phyloP scores from a whole-genome alignment of 2,329 filamentous ascomycete species.

The Grosmannia clavigera region DNA sequence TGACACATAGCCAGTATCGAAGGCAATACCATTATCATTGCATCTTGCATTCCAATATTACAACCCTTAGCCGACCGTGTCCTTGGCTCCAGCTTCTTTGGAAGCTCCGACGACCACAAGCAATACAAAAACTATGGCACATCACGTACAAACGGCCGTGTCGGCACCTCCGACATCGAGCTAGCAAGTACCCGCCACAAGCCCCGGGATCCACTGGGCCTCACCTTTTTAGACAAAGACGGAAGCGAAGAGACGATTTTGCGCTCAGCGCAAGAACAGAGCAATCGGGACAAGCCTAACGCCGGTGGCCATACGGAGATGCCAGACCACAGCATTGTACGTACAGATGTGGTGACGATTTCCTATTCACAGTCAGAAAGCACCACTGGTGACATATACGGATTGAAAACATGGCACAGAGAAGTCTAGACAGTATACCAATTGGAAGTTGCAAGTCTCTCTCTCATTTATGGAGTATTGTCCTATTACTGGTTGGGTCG shows the following conservation, averaged over 20 bases:
- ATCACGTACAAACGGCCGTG: neutral
- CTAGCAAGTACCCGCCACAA: neutral
- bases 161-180: neutral
- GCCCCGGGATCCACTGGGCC: neutral
- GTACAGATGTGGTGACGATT: constrained; percentile 1
- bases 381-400: neutral
- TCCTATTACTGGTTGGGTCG: neutral
- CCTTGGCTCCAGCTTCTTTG: constrained; percentile 10
- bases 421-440: neutral
- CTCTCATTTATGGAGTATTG: too few species aligned
- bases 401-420: neutral
- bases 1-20: constrained; percentile 16
- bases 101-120: constrained; percentile 1
- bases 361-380: neutral
- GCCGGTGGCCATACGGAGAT: neutral
- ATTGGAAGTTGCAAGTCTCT: too few species aligned
- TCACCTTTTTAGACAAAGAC: constrained; percentile 3
- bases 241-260: constrained; percentile 3
- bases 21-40: constrained; percentile 22
- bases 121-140: constrained; percentile 1
- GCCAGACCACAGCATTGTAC: neutral
- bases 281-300: neutral
- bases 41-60: constrained; percentile 21
- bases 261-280: neutral
- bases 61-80: constrained; percentile 19